Base-by-base conservation (phyloP, 768 basidiomycete species). In the Termitomyces sp. region DNA sequence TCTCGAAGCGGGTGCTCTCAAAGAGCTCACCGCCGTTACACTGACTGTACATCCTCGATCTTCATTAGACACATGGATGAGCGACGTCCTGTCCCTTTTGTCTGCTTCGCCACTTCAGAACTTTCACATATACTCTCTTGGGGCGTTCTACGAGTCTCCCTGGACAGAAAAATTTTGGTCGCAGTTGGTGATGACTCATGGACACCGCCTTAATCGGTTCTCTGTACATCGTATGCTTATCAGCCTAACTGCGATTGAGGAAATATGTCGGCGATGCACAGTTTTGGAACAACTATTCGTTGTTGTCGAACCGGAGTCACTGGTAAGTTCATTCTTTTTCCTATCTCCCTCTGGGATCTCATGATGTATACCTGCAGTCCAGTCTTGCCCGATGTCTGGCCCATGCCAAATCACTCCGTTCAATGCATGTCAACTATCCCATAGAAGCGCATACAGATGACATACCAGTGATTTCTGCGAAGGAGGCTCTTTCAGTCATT, bases 161-260 rank as follows among this genome's bases (percentile, higher is more conserved):
- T 70, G 78, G 17, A 72, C 75, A 7, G 76, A 81, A 25, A 66
- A 68, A 5, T 82, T 91, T 53, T 86, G 85, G 77, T 60, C 60
- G 10, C 64, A 69, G 4, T 67, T 92, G 3, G 73, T 87, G 11
- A 40, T 66, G 3, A 65, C 64, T 9, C 90, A 91, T 54, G 79
- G 81, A 0, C 62, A 65, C 16, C 76, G 77, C 16, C 74, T 93
- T 5, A 73, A 65, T 27, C 73, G 78, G 11, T 81, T 92, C 59
- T 85, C 85, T 12, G 77, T 90, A 2, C 82, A 90, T 63, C 76
- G 86, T 27, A 83, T 88, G 76, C 71, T 76, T 4, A 77, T 90
- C 54, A 73, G 75, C 61, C 65, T 83, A 21, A 68, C 70, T 11
- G 74, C 78, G 0, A 72, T 92, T 32, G 66, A 71, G 19, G 71